A percentile compares a stretch with the other conserved stretches of the same genome.
Conservation (phyloP, 306 rosid genomes). For the Pueraria montana region DNA sequence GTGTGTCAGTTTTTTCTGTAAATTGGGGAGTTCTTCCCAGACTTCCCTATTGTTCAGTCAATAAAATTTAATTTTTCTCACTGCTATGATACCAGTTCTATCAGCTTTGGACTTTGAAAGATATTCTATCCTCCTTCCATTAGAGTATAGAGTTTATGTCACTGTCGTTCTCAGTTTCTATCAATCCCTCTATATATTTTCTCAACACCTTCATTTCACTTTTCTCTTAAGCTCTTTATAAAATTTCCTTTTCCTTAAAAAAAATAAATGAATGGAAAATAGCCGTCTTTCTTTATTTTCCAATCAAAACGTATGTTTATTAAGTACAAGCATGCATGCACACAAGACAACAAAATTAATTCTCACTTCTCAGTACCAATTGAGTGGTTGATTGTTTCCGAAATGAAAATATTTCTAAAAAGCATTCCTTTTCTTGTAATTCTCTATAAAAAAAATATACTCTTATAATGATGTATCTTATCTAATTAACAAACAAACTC, state of each 20-base stretch:
- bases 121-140: too few relatives aligned
- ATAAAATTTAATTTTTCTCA: not conserved
- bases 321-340: not conserved
- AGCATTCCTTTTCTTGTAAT: constrained; percentile 6
- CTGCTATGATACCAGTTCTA: not conserved
- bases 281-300: not conserved
- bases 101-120: not conserved
- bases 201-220: constrained; percentile 1
- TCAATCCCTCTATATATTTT: not conserved
- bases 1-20: not conserved
- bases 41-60: not conserved
- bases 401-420: constrained; percentile 2
- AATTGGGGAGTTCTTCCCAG: not conserved
- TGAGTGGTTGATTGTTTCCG: constrained; percentile 25
- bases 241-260: not conserved
- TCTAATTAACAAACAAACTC: constrained; percentile 23
- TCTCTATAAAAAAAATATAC: not conserved
- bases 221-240: not conserved
- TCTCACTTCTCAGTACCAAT: constrained; percentile 16
- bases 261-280: constrained; percentile 22
- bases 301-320: constrained; percentile 17
- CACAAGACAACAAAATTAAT: constrained; percentile 8
- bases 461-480: constrained; percentile 1
- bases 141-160: too few relatives aligned
- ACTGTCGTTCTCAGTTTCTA: too few relatives aligned